Evolutionary conservation across 2,329 filamentous ascomycete genomes (phyloP).

Genomic region (Pestalotiopsis sp.): DNA sequence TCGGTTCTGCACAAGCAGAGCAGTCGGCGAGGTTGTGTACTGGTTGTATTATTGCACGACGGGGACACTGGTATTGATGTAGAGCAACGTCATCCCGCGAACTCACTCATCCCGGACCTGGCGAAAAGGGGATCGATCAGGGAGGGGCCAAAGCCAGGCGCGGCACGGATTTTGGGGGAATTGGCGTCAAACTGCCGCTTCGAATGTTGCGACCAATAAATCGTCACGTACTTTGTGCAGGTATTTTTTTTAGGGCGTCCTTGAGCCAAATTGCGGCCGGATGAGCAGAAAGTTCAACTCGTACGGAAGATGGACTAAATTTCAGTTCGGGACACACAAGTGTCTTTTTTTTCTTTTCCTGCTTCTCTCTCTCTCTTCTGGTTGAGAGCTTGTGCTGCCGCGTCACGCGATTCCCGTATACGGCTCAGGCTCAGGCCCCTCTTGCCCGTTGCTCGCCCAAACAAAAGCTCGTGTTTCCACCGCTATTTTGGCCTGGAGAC

Average conservation of each 20-base stretch:
- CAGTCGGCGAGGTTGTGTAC: background rate
- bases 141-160: conserved; percentile 9
- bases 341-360: background rate
- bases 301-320: background rate
- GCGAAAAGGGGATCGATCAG: conserved; percentile 10
- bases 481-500: background rate
- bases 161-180: background rate
- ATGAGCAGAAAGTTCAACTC: background rate
- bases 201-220: background rate
- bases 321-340: background rate
- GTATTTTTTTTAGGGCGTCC: background rate
- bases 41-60: conserved; percentile 7
- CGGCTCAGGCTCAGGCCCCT: background rate
- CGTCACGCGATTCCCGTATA: background rate
- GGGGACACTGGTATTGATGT: conserved; percentile 10
- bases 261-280: background rate
- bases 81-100: conserved; percentile 16
- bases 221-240: background rate
- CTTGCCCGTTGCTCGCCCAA: background rate
- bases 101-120: conserved; percentile 2
- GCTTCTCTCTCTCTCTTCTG: background rate
- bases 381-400: background rate
- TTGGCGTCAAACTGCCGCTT: conserved; percentile 8
- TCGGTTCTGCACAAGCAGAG: background rate
- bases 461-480: background rate